Percentiles rank a stretch among this genome's conserved stretches.
Evolutionary conservation across 2,329 filamentous ascomycete species (phyloP).

Genomic region (Aspergillus quadricinctus): DNA sequence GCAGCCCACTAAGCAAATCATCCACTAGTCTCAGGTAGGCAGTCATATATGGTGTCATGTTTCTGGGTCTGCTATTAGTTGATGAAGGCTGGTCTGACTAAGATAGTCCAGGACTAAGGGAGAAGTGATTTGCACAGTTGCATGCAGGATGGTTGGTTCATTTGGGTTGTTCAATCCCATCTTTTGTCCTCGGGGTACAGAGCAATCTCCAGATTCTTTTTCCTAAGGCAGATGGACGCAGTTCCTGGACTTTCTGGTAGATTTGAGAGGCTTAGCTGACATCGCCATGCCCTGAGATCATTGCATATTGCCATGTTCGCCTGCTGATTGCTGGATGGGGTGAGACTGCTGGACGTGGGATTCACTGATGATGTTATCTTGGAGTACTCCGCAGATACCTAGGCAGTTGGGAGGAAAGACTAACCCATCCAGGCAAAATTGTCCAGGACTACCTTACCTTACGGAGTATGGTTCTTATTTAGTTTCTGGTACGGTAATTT

Average conservation of each 20-base stretch:
- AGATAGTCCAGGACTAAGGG: background rate
- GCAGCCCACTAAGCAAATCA: background rate
- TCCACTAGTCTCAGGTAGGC: background rate
- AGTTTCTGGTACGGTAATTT: background rate
- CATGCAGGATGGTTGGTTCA: background rate
- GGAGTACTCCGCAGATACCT: background rate
- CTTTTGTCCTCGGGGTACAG: background rate
- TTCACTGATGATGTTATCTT: background rate
- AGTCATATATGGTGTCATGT: background rate
- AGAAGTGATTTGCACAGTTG: background rate
- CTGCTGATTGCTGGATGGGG: background rate
- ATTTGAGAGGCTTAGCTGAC: background rate
- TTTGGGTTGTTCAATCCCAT: background rate
- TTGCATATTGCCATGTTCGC: too few relatives aligned
- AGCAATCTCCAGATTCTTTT: background rate
- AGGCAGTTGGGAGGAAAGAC: conserved; percentile 7
- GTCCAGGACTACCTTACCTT: conserved; percentile 6
- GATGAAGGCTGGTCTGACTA: background rate
- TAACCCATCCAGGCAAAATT: conserved; percentile 19
- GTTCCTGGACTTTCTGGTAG: background rate
- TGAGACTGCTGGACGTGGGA: background rate
- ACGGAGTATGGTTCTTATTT: background rate
- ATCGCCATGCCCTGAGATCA: background rate
- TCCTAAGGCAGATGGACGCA: background rate
- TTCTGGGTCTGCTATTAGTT: background rate